Evolutionary conservation across 768 basidiomycete genomes (phyloP).

Genomic region (Hemileccinum rubropunctum): DNA sequence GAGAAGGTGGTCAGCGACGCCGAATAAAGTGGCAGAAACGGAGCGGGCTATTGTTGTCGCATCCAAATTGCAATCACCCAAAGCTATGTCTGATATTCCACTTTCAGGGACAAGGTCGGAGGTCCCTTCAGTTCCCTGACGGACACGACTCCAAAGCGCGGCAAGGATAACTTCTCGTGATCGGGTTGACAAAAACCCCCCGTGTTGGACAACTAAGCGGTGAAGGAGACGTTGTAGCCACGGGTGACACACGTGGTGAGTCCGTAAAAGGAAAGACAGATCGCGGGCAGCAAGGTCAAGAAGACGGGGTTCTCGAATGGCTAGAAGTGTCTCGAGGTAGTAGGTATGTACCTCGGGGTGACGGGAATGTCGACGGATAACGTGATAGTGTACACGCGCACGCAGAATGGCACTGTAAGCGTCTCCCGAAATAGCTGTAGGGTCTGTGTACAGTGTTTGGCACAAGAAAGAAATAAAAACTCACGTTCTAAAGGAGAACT

Average conservation of each 20-base stretch:
- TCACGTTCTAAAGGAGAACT: conserved; percentile 10
- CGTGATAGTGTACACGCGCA: conserved; percentile 41
- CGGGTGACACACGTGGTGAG: conserved; percentile 32
- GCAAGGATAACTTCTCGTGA: conserved; percentile 36
- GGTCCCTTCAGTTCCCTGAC: background rate
- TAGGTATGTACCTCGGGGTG: conserved; percentile 45
- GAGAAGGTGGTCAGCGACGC: background rate
- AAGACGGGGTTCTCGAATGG: conserved; percentile 24
- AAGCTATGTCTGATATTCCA: background rate
- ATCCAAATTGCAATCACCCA: conserved; percentile 3
- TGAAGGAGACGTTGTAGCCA: conserved; percentile 43
- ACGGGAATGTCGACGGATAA: conserved; percentile 36
- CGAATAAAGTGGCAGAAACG: conserved; percentile 14
- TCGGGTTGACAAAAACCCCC: conserved; percentile 20
- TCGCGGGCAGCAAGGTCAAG: conserved; percentile 32
- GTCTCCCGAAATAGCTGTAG: conserved; percentile 13
- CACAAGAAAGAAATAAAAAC: conserved; percentile 1
- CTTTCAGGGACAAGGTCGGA: background rate
- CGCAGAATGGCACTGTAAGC: conserved; percentile 20
- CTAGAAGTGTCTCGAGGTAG: conserved; percentile 43
- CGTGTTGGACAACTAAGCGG: conserved; percentile 33
- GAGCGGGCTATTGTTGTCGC: conserved; percentile 11
- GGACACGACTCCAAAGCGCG: conserved; percentile 36
- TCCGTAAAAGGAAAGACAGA: conserved; percentile 35
- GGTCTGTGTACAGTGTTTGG: conserved; percentile 5